These are phyloP conservation scores for Gossypium trilobum DNA, from an alignment of 441 rosid species.

Conservation along the genomic window DNA sequence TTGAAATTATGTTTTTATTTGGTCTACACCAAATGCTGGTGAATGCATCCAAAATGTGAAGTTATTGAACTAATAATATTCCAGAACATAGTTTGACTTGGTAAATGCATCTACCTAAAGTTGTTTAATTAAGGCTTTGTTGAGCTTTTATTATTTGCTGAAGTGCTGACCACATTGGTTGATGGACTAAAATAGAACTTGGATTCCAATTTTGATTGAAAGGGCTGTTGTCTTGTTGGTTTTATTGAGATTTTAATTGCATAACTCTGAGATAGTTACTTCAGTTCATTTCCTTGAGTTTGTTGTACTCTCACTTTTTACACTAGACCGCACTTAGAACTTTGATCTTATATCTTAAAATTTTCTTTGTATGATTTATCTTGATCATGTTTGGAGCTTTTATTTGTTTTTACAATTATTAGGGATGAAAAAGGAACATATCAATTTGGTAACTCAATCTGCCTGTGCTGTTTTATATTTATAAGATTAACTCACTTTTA, in stretches of 20 bases:
- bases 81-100: background rate
- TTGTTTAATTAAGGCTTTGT: background rate
- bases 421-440: background rate
- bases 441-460: background rate
- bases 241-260: background rate
- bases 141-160: background rate
- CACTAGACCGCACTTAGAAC: background rate
- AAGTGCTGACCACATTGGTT: background rate
- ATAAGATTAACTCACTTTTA: background rate
- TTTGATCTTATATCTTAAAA: background rate
- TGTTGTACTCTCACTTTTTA: background rate
- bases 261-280: background rate
- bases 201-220: background rate
- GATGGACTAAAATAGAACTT: background rate
- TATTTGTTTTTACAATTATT: background rate
- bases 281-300: background rate
- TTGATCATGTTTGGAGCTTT: background rate
- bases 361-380: background rate
- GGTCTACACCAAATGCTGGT: background rate
- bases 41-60: background rate
- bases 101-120: background rate
- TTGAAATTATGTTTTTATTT: background rate
- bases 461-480: background rate
- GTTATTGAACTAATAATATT: background rate
- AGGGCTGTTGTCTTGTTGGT: background rate